These are phyloP conservation scores for Kentomonas sorsogonicus DNA, from an alignment of 208 protist genomes.

Conservation along the genomic window DNA sequence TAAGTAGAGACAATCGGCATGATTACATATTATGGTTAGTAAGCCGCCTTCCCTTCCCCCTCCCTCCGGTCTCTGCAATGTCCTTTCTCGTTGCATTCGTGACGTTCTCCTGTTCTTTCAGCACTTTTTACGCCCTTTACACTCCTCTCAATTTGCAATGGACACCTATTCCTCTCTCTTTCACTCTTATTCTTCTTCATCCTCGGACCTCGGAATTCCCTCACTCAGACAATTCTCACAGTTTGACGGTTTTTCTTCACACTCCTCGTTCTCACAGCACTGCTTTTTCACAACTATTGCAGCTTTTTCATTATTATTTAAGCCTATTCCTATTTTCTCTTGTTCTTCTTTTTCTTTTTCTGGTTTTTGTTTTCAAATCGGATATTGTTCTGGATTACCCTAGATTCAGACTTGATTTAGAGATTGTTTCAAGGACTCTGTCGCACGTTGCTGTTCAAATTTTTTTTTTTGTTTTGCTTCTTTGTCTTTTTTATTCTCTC, in stretches of 20 bases:
- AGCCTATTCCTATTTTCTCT: slow-evolving; percentile 1
- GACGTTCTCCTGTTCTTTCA: no score
- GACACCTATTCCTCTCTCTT: slow-evolving; percentile 2
- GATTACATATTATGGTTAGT: no score
- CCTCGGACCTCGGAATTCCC: no score
- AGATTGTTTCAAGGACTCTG: not conserved
- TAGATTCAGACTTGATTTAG: slow-evolving; percentile 4
- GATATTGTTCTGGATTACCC: not conserved
- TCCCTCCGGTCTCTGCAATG: no score
- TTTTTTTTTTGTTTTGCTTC: slow-evolving; percentile 12
- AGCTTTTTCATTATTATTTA: not conserved
- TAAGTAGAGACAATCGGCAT: no score
- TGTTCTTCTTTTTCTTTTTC: slow-evolving; percentile 14
- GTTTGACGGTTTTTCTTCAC: no score
- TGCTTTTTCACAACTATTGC: not conserved
- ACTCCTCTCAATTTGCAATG: slow-evolving; percentile 3
- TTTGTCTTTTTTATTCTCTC: slow-evolving; percentile 5
- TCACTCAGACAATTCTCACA: no score
- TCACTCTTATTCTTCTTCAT: slow-evolving; percentile 14
- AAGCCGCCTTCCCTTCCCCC: no score
- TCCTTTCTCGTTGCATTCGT: no score
- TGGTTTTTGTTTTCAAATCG: slow-evolving; percentile 7
- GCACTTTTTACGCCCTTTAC: no score
- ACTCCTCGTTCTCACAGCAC: no score
- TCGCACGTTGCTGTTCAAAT: not conserved